Evolutionary conservation across 345 rosid species (phyloP), one percentile per base, ranked within the genome.

Genomic region (Arabidopsis suecica): DNA sequence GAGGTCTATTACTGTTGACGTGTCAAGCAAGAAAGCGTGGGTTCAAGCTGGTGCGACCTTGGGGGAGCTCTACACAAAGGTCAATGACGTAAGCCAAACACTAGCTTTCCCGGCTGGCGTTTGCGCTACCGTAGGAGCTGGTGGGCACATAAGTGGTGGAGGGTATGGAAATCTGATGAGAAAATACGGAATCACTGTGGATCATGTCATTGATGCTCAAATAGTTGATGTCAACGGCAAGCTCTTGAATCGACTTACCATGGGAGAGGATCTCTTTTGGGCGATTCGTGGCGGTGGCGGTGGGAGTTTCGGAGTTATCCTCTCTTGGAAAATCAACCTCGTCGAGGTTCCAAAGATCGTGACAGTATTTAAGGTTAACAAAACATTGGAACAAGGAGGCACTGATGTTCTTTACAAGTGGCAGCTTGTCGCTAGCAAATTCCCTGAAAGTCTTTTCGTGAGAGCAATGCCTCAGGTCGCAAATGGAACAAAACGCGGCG

Each of bases 231-330:
- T 71, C 4, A 67, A 72, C 3, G 85, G 86, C 0, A 75, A 55
- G 9, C 45, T 83, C 37, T 68, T 82, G 18, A 81, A 86, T 33
- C 69, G 88, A 32, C 63, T 49, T 38, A 50, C 66, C 23, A 86
- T 86, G 87, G 89, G 87, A 9, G 87, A 82, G 67, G 87, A 84
- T 72, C 81, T 86, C 1, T 86, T 86, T 49, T 86, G 86, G 87
- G 87, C 87, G 0, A 81, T 84, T 18, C 51, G 83, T 0, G 89
- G 89, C 0, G 85, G 89, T 0, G 85, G 89, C 0, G 89, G 81
- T 18, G 85, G 69, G 0, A 86, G 88, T 73, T 86, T 86, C 3
- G 84, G 83, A 12, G 86, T 83, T 18, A 33, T 86, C 7, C 55
- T 86, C 9, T 25, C 86, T 0, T 86, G 78, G 63, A 79, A 82